These are phyloP conservation scores for Cyclotella cryptica DNA, from an alignment of 108 stramenopile species.

Conservation along the genomic window DNA sequence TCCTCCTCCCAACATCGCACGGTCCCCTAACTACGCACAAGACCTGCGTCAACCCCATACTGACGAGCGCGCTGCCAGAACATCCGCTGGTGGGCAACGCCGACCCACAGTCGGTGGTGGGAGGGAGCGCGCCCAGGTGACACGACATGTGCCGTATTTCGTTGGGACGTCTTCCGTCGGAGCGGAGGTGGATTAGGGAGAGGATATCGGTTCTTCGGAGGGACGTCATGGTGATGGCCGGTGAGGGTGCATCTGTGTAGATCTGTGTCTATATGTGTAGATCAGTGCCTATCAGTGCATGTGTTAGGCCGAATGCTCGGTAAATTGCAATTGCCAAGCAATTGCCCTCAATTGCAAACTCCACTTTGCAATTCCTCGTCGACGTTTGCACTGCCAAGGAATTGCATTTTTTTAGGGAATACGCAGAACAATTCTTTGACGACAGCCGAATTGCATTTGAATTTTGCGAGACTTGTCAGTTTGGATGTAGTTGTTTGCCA, in stretches of 20 bases:
- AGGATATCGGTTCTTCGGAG: conserved; percentile 82
- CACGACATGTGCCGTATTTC: conserved; percentile 86
- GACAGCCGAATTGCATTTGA: too few relatives aligned
- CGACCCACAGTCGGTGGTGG: conserved; percentile 51
- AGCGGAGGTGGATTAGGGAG: conserved; percentile 83
- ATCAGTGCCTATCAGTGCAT: too few relatives aligned
- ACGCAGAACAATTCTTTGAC: too few relatives aligned
- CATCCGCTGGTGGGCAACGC: conserved; percentile 52
- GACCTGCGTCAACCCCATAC: conserved; percentile 86
- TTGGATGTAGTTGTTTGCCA: too few relatives aligned
- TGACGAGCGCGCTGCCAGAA: conserved; percentile 75
- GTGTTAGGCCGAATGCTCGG: too few relatives aligned
- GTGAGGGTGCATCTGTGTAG: neutral
- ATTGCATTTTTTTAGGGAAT: too few relatives aligned
- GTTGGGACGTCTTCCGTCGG: conserved; percentile 84
- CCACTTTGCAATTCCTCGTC: too few relatives aligned
- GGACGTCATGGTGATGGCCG: conserved; percentile 35
- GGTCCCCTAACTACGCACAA: conserved; percentile 71
- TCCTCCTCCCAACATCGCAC: conserved; percentile 68
- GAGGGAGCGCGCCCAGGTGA: conserved; percentile 67
- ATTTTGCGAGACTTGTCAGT: too few relatives aligned
- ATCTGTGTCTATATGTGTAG: too few relatives aligned
- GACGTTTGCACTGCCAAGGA: too few relatives aligned
- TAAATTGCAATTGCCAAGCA: too few relatives aligned
- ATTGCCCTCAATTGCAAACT: too few relatives aligned